Evolutionary conservation across 2,329 filamentous ascomycete genomes (phyloP), one percentile per base, ranked within the genome.

Genomic region (Epichloe typhina): DNA sequence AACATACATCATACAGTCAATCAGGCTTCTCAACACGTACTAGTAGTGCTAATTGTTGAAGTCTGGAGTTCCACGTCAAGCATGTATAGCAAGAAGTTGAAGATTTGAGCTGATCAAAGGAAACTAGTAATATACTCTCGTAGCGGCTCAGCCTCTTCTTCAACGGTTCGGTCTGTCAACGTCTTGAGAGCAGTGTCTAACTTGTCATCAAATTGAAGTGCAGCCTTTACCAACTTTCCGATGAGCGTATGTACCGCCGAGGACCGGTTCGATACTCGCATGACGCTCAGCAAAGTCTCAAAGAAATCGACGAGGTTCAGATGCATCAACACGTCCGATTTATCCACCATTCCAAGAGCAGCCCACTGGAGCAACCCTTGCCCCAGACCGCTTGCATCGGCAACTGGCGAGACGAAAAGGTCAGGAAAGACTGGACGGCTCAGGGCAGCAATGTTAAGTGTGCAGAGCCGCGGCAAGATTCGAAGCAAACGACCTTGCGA

Each of bases 401-500:
- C 36, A 2, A 43, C 52, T 23, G 56, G 57, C 47, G 57, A 52
- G 26, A 57, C 53, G 26, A 67, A 64, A 3, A 70, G 55, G 11
- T 66, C 66, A 0, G 67, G 57, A 39, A 69, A 67, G 8, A 65
- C 58, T 0, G 69, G 68, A 33, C 59, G 58, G 23, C 63, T 64
- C 12, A 78, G 54, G 17, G 65, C 65, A 21, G 55, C 56, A 23
- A 77, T 63, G 58, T 79, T 67, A 26, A 79, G 61, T 2, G 67
- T 64, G 0, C 73, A 69, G 1, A 80, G 68, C 2, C 72, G 71
- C 0, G 75, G 75, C 11, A 80, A 62, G 8, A 79, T 54, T 4
- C 75, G 69, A 1, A 80, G 65, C 7, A 80, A 58, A 13, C 77
- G 72, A 49, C 73, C 74, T 55, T 80, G 76, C 0, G 76, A 72